A percentile compares a stretch with the other conserved stretches of the same genome.
Evolutionary conservation across 306 rosid genomes (phyloP).

Genomic region (Medicago truncatula): DNA sequence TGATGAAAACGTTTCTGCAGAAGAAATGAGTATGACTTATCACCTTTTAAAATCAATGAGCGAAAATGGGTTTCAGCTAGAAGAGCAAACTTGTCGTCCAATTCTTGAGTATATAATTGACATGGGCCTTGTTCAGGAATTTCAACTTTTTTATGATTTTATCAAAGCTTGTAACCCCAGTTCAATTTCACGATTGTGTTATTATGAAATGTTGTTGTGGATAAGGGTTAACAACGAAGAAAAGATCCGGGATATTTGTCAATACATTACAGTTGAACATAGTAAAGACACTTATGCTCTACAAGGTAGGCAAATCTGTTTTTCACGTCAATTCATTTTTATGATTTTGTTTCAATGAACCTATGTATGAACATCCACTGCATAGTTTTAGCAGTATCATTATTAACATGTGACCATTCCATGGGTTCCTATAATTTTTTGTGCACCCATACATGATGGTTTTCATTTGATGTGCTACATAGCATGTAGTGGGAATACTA

Average conservation of each 20-base stretch:
- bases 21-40: slow-evolving; percentile 64
- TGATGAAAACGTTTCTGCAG: slow-evolving; percentile 54
- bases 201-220: slow-evolving; percentile 87
- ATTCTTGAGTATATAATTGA: slow-evolving; percentile 65
- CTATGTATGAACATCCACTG: slow-evolving; percentile 8
- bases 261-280: slow-evolving; percentile 51
- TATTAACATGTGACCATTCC: slow-evolving; percentile 16
- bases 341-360: slow-evolving; percentile 2
- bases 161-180: slow-evolving; percentile 58
- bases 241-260: slow-evolving; percentile 74
- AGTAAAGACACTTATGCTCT: slow-evolving; percentile 51
- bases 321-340: slow-evolving; percentile 12
- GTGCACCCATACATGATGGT: background rate
- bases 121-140: slow-evolving; percentile 76
- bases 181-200: slow-evolving; percentile 65
- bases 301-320: slow-evolving; percentile 58
- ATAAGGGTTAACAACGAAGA: slow-evolving; percentile 60
- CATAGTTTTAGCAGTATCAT: slow-evolving; percentile 14
- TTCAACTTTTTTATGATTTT: slow-evolving; percentile 58
- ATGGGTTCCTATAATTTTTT: slow-evolving; percentile 30
- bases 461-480: slow-evolving; percentile 35
- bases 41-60: slow-evolving; percentile 59
- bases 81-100: slow-evolving; percentile 68
- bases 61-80: slow-evolving; percentile 64
- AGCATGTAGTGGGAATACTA: slow-evolving; percentile 21